These are phyloP conservation scores for Corynascus novoguineensis DNA, from an alignment of 495 filamentous ascomycete genomes.

Conservation along the genomic window DNA sequence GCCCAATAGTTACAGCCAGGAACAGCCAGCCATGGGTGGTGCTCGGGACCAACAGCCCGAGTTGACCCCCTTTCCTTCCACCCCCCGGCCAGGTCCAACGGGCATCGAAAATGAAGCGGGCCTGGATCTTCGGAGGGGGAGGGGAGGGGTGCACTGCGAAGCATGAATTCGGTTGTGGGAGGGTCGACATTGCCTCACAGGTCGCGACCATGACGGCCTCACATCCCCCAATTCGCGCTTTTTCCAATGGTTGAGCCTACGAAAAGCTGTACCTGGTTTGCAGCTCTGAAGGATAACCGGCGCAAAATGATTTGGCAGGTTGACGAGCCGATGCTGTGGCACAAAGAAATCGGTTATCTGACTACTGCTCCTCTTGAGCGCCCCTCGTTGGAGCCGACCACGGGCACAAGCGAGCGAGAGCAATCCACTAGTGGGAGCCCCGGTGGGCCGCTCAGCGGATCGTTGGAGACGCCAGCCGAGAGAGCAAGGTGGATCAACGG, in stretches of 20 bases:
- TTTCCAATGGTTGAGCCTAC: not conserved
- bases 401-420: slow-evolving; percentile 30
- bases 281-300: not conserved
- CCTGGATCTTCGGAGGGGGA: slow-evolving; percentile 24
- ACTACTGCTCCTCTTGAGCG: not conserved
- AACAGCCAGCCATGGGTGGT: not conserved
- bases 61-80: slow-evolving; percentile 21
- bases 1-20: no score
- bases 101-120: slow-evolving; percentile 23
- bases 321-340: not conserved
- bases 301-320: not conserved
- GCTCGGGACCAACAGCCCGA: slow-evolving; percentile 24
- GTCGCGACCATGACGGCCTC: not conserved
- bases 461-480: slow-evolving; percentile 16
- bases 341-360: slow-evolving; percentile 7
- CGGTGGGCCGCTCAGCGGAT: slow-evolving; percentile 18
- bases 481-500: slow-evolving; percentile 6
- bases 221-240: not conserved
- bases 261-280: not conserved
- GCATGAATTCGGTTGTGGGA: slow-evolving; percentile 24
- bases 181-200: not conserved
- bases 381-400: slow-evolving; percentile 21
- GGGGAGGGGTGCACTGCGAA: no score
- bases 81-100: slow-evolving; percentile 19
- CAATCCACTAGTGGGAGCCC: slow-evolving; percentile 4